A percentile compares a stretch with the other conserved stretches of the same genome.
Evolutionary conservation across 176 grass and related monocot species (phyloP).

Genomic region (Ananas comosus): DNA sequence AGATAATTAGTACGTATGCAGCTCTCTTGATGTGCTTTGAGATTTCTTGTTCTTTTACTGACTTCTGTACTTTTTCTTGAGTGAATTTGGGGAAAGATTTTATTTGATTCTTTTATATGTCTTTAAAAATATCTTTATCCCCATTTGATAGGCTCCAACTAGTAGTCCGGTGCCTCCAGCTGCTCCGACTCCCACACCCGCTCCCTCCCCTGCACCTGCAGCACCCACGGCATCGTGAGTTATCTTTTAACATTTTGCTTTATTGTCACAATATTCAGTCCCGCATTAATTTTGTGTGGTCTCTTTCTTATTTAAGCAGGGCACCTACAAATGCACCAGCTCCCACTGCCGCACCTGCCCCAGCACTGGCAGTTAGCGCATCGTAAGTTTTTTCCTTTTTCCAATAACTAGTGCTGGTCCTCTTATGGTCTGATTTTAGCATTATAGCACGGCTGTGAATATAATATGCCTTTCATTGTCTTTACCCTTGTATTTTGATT

Average conservation of each 20-base stretch:
- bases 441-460: neutral
- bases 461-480: neutral
- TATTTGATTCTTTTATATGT: neutral
- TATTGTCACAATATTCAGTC: neutral
- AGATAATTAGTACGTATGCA: no score
- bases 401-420: neutral
- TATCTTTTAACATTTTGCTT: neutral
- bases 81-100: neutral
- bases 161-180: conserved; percentile 26
- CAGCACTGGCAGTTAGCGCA: conserved; percentile 35
- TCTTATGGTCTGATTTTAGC: neutral
- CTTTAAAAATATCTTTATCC: neutral
- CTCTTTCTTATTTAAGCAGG: conserved; percentile 18
- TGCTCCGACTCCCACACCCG: conserved; percentile 34
- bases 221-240: conserved; percentile 48
- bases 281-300: neutral
- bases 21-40: no score
- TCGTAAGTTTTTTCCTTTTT: conserved; percentile 37
- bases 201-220: conserved; percentile 38
- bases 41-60: neutral
- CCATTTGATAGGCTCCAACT: conserved; percentile 27
- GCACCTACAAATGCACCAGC: conserved; percentile 28
- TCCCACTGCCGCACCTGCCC: conserved; percentile 23
- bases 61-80: neutral
- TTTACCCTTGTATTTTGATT: no score